A percentile compares a stretch with the other conserved stretches of the same genome.
phyloP scores from a whole-genome alignment of 148 eudicot genomes.

The Cornus florida region DNA sequence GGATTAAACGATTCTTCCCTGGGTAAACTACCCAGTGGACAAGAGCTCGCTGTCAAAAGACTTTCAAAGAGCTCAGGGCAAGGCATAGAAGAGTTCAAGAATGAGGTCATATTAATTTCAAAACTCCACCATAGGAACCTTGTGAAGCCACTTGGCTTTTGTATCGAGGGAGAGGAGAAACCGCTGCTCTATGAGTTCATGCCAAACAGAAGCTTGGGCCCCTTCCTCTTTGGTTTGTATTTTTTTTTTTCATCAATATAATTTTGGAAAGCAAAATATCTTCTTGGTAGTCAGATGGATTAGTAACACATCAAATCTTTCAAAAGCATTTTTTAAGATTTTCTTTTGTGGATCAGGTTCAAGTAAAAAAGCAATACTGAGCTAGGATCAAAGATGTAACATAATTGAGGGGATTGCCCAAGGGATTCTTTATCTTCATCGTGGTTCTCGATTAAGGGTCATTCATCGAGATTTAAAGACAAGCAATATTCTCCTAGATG shows the following conservation, averaged over 20 bases:
- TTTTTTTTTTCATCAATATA: too few species aligned
- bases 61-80: slow-evolving; percentile 5
- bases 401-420: not conserved
- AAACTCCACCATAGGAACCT: slow-evolving; percentile 13
- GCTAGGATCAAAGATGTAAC: not conserved
- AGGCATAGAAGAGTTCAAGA: not conserved
- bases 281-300: too few species aligned
- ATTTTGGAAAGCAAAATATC: too few species aligned
- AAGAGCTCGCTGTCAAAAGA: slow-evolving; percentile 4
- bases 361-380: not conserved
- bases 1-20: not conserved
- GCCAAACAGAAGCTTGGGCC: not conserved
- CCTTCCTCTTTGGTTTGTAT: not conserved
- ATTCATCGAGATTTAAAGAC: not conserved
- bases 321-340: too few species aligned
- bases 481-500: not conserved
- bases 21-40: not conserved
- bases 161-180: slow-evolving; percentile 8
- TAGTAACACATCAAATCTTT: too few species aligned
- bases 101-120: not conserved
- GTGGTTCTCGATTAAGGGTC: not conserved
- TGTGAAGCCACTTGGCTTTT: not conserved
- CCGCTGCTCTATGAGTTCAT: not conserved
- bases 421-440: not conserved
- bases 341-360: not conserved